Evolutionary conservation across 169 alveolate genomes (phyloP).

Genomic region (Theileria equi): DNA sequence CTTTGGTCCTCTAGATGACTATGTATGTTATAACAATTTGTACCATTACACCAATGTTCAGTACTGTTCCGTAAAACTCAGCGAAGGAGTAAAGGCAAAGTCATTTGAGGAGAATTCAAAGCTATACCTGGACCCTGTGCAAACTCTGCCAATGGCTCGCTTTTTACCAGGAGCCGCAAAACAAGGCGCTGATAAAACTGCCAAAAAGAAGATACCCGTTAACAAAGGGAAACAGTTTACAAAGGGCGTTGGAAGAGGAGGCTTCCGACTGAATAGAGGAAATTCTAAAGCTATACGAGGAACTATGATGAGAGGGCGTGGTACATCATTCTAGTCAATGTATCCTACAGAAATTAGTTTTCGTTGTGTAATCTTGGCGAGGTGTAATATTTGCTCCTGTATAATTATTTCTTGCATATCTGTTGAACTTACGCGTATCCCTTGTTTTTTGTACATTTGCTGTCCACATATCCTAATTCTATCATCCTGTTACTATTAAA

Average conservation of each 20-base stretch:
- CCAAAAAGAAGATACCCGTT: slow-evolving; percentile 59
- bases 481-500: slow-evolving; percentile 16
- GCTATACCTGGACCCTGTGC: slow-evolving; percentile 78
- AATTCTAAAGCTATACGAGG: slow-evolving; percentile 54
- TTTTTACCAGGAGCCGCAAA: slow-evolving; percentile 62
- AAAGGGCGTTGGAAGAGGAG: slow-evolving; percentile 48
- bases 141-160: slow-evolving; percentile 82
- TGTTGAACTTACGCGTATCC: slow-evolving; percentile 39
- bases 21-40: slow-evolving; percentile 63
- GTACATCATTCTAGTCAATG: slow-evolving; percentile 12
- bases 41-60: slow-evolving; percentile 1
- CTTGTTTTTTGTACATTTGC: slow-evolving; percentile 32
- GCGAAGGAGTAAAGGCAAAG: slow-evolving; percentile 81
- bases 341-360: not conserved
- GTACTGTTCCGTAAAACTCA: slow-evolving; percentile 83
- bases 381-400: not conserved
- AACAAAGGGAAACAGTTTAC: slow-evolving; percentile 63
- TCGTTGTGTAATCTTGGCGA: not conserved
- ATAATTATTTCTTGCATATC: not conserved
- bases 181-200: slow-evolving; percentile 37
- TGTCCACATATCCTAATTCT: slow-evolving; percentile 44
- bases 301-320: slow-evolving; percentile 43
- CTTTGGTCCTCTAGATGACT: slow-evolving; percentile 90
- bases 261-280: slow-evolving; percentile 59
- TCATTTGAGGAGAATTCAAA: slow-evolving; percentile 78